Base-by-base conservation (phyloP, 768 basidiomycete species). In the Hericium coralloides region DNA sequence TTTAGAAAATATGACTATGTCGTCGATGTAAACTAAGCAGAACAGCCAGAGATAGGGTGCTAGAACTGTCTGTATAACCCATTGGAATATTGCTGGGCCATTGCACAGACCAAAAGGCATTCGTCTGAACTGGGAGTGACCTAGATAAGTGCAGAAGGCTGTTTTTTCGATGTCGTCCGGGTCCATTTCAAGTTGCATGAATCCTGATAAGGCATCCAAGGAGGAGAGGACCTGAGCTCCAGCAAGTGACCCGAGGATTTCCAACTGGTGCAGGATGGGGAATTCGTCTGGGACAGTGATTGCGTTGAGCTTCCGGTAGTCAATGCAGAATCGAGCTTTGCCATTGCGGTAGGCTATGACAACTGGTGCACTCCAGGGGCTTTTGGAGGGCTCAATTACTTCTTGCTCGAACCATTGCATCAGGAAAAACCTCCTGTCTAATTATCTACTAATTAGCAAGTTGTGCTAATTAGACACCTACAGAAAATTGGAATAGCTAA, bases 351-450 rank as follows among this genome's bases (percentile, higher is more conserved):
- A 76, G 0, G 69, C 70, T 8, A 75, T 72, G 12, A 72, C 54
- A 0, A 58, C 64, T 0, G 71, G 71, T 2, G 64, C 64, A 17
- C 56, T 64, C 71, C 71, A 79, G 0, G 73, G 75, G 56, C 74
- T 75, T 2, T 58, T 55, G 0, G 74, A 76, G 0, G 68, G 69
- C 53, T 78, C 73, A 18, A 77, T 75, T 0, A 77, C 70, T 0
- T 66, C 73, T 3, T 63, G 55, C 15, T 64, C 52, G 8, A 75
- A 58, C 73, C 73, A 76, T 51, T 12, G n/a, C n/a, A n/a, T n/a
- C n/a, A n/a, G n/a, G n/a, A n/a, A n/a, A n/a, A n/a, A n/a, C n/a
- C n/a, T n/a, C n/a, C n/a, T n/a, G n/a, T n/a, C n/a, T n/a, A n/a
- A n/a, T n/a, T n/a, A n/a, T n/a, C n/a, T n/a, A n/a, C n/a, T n/a